A percentile compares a stretch with the other conserved stretches of the same genome.
phyloP scores from a whole-genome alignment of 2,329 filamentous ascomycete genomes.

The Colletotrichum brevisporum region DNA sequence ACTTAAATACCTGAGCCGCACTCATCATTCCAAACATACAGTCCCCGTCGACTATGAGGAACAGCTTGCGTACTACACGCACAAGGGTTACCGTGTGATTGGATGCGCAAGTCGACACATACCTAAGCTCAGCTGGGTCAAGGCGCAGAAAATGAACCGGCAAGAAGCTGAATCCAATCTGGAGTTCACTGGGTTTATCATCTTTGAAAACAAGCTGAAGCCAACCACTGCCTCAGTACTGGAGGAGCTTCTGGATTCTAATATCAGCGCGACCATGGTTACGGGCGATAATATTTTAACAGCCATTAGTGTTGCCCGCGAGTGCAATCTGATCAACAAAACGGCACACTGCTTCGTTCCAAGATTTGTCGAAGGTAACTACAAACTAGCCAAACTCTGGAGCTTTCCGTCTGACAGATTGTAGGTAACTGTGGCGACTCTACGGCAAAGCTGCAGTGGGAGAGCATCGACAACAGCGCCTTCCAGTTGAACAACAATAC shows the following conservation, averaged over 20 bases:
- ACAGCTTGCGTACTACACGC: constrained; percentile 89
- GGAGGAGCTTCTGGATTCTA: constrained; percentile 83
- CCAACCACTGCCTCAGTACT: constrained; percentile 86
- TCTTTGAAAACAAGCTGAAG: constrained; percentile 99
- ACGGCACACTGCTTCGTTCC: constrained; percentile 93
- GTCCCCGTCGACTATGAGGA: constrained; percentile 93
- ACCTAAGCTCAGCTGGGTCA: constrained; percentile 90
- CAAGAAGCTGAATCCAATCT: constrained; percentile 86
- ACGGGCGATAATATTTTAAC: constrained; percentile 98
- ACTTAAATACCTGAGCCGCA: too few relatives aligned
- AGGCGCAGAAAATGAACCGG: constrained; percentile 93
- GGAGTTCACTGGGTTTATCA: constrained; percentile 94
- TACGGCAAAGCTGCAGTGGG: constrained; percentile 84
- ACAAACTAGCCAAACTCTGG: constrained; percentile 14
- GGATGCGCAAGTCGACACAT: constrained; percentile 93
- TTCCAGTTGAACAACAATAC: constrained; percentile 85
- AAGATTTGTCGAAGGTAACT: constrained; percentile 81
- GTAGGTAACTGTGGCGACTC: constrained; percentile 80
- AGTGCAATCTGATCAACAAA: constrained; percentile 86
- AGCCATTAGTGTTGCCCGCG: constrained; percentile 93
- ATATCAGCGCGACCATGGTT: constrained; percentile 94
- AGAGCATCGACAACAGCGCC: constrained; percentile 90
- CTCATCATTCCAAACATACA: constrained; percentile 43
- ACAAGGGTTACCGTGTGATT: constrained; percentile 96
- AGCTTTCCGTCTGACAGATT: constrained; percentile 10